These are phyloP conservation scores for Cyclotella cryptica DNA, from an alignment of 108 stramenopile species.

Conservation along the genomic window DNA sequence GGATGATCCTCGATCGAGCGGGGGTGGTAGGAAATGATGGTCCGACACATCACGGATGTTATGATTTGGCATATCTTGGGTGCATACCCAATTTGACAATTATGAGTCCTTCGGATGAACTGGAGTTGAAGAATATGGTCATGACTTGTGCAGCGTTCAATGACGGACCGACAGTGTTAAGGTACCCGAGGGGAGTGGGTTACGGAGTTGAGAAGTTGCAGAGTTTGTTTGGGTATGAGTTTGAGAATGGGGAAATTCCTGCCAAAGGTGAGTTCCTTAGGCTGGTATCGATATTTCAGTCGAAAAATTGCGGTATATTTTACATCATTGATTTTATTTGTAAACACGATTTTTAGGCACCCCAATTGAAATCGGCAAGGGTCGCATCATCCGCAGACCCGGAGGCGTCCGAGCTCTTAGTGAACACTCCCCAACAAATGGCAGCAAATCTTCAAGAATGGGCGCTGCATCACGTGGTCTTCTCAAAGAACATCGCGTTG, in stretches of 20 bases:
- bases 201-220: constrained; percentile 92
- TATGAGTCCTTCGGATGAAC: constrained; percentile 95
- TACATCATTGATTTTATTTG: too few species aligned
- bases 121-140: constrained; percentile 96
- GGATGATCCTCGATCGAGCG: constrained; percentile 95
- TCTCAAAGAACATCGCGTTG: constrained; percentile 83
- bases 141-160: constrained; percentile 90
- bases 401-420: constrained; percentile 74
- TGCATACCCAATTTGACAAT: constrained; percentile 95
- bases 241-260: constrained; percentile 84
- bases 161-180: constrained; percentile 86
- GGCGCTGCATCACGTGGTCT: constrained; percentile 68
- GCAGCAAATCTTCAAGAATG: constrained; percentile 47
- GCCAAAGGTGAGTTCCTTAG: constrained; percentile 65
- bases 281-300: background rate
- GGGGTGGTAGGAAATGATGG: constrained; percentile 98
- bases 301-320: too few species aligned
- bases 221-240: constrained; percentile 83
- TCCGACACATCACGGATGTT: constrained; percentile 96
- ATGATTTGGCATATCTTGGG: constrained; percentile 93
- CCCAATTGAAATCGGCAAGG: constrained; percentile 92
- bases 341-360: constrained; percentile 48
- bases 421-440: constrained; percentile 48
- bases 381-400: constrained; percentile 86
- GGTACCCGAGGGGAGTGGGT: constrained; percentile 95